phyloP scores from a whole-genome alignment of 371 early-diverging fungal species.

The Mortierella sp. region DNA sequence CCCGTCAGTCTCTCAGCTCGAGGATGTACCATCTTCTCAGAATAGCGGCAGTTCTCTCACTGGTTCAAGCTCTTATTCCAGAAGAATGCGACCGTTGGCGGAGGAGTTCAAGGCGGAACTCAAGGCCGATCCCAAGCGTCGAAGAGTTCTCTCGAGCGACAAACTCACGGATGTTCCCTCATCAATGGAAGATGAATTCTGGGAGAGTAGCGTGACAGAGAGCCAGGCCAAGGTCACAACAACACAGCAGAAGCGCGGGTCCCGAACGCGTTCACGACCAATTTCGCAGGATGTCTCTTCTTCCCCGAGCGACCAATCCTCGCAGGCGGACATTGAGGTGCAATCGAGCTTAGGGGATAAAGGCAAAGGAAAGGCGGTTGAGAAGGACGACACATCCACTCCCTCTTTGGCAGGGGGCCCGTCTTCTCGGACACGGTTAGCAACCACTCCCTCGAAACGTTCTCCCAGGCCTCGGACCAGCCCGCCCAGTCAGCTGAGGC shows the following conservation, averaged over 20 bases:
- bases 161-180: background rate
- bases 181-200: conserved; percentile 11
- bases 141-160: background rate
- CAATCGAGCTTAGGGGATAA: background rate
- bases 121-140: background rate
- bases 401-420: background rate
- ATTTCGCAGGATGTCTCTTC: conserved; percentile 41
- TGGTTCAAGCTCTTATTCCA: background rate
- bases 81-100: background rate
- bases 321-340: conserved; percentile 21
- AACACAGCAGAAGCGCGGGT: background rate
- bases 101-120: background rate
- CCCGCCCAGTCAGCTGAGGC: conserved; percentile 23
- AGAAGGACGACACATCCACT: background rate
- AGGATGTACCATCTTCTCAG: background rate
- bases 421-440: background rate
- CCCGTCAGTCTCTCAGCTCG: background rate
- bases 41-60: background rate
- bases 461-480: conserved; percentile 18
- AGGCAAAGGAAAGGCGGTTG: background rate
- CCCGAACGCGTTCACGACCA: conserved; percentile 24
- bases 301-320: conserved; percentile 24
- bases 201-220: conserved; percentile 12
- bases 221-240: background rate
- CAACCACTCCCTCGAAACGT: background rate